Evolutionary conservation across 2,329 filamentous ascomycete species (phyloP), one percentile per base, ranked within the genome.

Genomic region (Trichoderma lentiforme): DNA sequence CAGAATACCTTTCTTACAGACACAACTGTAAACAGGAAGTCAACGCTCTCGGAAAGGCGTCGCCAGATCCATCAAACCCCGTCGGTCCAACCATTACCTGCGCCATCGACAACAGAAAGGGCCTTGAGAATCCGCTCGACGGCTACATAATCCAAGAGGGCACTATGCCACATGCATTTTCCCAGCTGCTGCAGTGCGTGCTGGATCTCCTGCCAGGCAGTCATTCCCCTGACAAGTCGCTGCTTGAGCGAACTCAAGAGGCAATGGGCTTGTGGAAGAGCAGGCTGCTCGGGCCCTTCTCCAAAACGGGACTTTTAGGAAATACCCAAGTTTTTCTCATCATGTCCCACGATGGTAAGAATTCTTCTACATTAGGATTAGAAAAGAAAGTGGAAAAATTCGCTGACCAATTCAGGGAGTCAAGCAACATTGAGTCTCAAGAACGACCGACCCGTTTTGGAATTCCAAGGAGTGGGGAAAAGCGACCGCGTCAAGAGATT

Each of bases 81-180:
- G 81, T 88, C 9, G 89, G 90, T 0, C 90, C 90, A 15, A 90
- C 88, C 2, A 91, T 91, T 75, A 89, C 86, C 5, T 86, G 88
- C 18, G 83, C 90, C 65, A 90, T 92, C 57, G 89, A 91, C 79
- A 86, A 87, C 75, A 83, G 89, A 18, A 79, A 82, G 28, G 82
- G 63, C 4, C 65, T 85, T 32, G 78, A 83, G 1, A 88, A 90
- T 74, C 85, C 86, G 0, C 80, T 90, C 18, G 86, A 91, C 77
- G 89, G 88, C 4, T 91, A 87, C 74, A 86, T 92, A 3, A 87
- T 92, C 18, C 85, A 92, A 77, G 90, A 92, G 74, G 89, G 90
- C 1, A 84, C 87, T 1, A 83, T 92, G 7, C 89, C 90, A 0
- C 82, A 85, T 39, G 88, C 88, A 1, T 81, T 92, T 11, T 83